Percentiles rank a stretch among this genome's conserved stretches.
Evolutionary conservation across 2,329 filamentous ascomycete species (phyloP).

Genomic region (Beauveria sp.): DNA sequence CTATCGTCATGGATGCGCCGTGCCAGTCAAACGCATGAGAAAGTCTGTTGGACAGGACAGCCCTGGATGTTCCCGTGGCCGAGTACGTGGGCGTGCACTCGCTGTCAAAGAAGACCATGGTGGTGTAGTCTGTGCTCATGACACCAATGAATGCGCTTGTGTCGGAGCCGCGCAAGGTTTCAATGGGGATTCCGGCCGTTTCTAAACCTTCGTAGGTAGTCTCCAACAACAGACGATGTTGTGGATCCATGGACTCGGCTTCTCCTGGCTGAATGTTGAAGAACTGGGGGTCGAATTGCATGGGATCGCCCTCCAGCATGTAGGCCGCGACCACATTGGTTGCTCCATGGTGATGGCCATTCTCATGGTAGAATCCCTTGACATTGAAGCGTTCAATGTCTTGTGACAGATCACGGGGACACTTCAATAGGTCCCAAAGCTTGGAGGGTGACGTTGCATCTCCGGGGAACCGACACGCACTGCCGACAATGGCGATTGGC

Average conservation of each 20-base stretch:
- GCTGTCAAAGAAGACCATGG: constrained; percentile 19
- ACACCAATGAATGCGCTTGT: constrained; percentile 17
- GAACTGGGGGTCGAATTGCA: constrained; percentile 36
- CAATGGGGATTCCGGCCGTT: constrained; percentile 8
- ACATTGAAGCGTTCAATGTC: constrained; percentile 19
- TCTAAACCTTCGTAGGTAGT: constrained; percentile 24
- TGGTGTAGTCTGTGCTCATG: constrained; percentile 22
- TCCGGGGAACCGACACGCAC: constrained; percentile 13
- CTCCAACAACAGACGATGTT: constrained; percentile 24
- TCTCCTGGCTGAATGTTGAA: constrained; percentile 38
- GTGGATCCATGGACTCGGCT: constrained; percentile 28
- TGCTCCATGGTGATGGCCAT: constrained; percentile 19
- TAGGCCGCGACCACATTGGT: constrained; percentile 23
- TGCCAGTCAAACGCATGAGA: constrained; percentile 45
- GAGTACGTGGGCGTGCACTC: constrained; percentile 4
- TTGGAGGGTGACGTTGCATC: constrained; percentile 5
- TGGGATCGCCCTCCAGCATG: background rate
- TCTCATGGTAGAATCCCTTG: constrained; percentile 14
- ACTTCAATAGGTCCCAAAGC: constrained; percentile 10
- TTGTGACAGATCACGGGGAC: constrained; percentile 17
- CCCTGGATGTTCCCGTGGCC: constrained; percentile 14
- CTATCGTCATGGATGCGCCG: constrained; percentile 41
- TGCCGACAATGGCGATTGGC: constrained; percentile 14
- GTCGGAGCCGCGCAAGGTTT: background rate
- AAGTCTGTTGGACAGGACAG: constrained; percentile 35